Conservation (phyloP, 257 asterid genomes). For the Marsdenia floribunda region DNA sequence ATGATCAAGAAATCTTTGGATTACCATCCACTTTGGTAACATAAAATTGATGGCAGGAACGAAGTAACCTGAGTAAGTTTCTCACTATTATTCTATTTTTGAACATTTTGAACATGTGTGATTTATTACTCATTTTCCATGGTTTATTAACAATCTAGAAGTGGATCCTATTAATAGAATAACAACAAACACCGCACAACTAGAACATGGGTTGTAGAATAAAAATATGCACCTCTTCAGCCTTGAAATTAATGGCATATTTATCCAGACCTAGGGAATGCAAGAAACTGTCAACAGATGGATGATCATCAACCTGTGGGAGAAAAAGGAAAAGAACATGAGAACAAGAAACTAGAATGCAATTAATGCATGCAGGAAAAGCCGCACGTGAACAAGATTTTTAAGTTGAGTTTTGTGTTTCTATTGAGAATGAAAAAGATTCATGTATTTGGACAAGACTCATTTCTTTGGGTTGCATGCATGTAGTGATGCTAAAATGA, state of each 20-base stretch:
- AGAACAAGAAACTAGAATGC: constrained; percentile 5
- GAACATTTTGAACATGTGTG: not conserved
- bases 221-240: constrained; percentile 68
- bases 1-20: not conserved
- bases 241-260: constrained; percentile 70
- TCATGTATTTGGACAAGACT: not conserved
- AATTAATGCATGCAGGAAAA: not conserved
- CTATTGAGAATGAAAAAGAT: not conserved
- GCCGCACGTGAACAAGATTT: not conserved
- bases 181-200: constrained; percentile 10
- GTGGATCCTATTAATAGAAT: not conserved
- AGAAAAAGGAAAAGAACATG: constrained; percentile 15
- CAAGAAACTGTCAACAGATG: constrained; percentile 75
- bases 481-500: not conserved
- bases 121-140: not conserved
- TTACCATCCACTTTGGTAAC: not conserved
- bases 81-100: not conserved
- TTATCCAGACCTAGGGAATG: constrained; percentile 74
- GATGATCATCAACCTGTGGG: constrained; percentile 64
- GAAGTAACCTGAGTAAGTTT: not conserved
- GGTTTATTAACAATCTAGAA: not conserved
- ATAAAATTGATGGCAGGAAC: not conserved
- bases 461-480: not conserved
- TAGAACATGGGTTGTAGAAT: not conserved
- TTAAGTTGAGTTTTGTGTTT: not conserved